phyloP scores from a whole-genome alignment of 768 basidiomycete species.

The Inosperma sp. region DNA sequence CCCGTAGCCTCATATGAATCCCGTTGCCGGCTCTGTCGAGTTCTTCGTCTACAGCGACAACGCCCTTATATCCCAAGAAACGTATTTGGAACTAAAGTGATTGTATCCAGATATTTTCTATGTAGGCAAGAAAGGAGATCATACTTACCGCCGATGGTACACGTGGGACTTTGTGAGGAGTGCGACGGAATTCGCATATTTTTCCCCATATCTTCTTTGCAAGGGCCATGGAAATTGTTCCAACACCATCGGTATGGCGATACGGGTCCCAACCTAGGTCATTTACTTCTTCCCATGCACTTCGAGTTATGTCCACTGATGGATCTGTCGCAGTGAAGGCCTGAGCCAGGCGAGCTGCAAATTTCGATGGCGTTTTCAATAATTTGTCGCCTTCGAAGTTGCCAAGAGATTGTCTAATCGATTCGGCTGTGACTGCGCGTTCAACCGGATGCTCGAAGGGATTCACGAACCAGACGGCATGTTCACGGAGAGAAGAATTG shows the following conservation, averaged over 20 bases:
- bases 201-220: constrained; percentile 56
- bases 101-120: constrained; percentile 6
- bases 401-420: constrained; percentile 61
- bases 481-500: constrained; percentile 67
- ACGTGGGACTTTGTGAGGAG: constrained; percentile 31
- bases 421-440: constrained; percentile 47
- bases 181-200: constrained; percentile 43
- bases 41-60: constrained; percentile 62
- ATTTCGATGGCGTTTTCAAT: constrained; percentile 64
- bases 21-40: constrained; percentile 42
- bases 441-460: constrained; percentile 45
- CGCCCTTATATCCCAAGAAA: constrained; percentile 82
- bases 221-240: constrained; percentile 64
- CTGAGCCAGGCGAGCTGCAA: constrained; percentile 78
- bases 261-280: constrained; percentile 46
- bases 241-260: constrained; percentile 81
- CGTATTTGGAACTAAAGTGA: constrained; percentile 67
- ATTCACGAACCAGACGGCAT: constrained; percentile 78
- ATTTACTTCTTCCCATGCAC: constrained; percentile 59
- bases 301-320: constrained; percentile 49
- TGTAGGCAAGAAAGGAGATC: neutral
- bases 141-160: constrained; percentile 63
- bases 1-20: constrained; percentile 63
- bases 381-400: constrained; percentile 53
- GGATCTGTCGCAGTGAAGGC: constrained; percentile 81